Conservation (phyloP, 257 asterid genomes). For the Scutellaria baicalensis region DNA sequence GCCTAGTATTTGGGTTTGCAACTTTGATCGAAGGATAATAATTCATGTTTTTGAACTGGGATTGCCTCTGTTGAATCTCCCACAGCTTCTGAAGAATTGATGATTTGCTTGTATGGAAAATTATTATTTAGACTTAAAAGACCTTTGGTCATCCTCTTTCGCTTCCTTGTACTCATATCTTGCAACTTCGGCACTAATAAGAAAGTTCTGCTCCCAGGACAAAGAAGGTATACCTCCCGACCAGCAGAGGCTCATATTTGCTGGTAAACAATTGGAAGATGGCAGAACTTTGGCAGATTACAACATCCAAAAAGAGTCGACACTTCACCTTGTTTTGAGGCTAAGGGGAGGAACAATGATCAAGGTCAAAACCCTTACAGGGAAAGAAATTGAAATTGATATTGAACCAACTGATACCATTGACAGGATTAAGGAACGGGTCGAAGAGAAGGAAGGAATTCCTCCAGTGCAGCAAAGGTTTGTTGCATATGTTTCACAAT, state of each 20-base stretch:
- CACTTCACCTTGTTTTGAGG: slow-evolving; percentile 56
- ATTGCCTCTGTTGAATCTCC: neutral
- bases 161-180: neutral
- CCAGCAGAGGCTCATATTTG: slow-evolving; percentile 44
- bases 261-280: slow-evolving; percentile 43
- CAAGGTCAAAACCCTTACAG: slow-evolving; percentile 68
- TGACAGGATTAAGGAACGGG: slow-evolving; percentile 60
- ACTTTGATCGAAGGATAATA: neutral
- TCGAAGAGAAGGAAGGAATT: slow-evolving; percentile 71
- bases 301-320: slow-evolving; percentile 44
- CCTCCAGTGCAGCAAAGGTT: slow-evolving; percentile 70
- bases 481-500: neutral
- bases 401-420: slow-evolving; percentile 62
- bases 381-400: slow-evolving; percentile 67
- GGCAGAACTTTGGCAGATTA: slow-evolving; percentile 41
- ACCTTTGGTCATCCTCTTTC: neutral
- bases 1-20: neutral
- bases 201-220: slow-evolving; percentile 37
- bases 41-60: neutral
- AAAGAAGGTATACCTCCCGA: slow-evolving; percentile 61
- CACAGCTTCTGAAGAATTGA: too few species aligned
- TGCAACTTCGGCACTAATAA: neutral
- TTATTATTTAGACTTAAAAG: neutral
- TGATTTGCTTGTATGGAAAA: neutral
- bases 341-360: slow-evolving; percentile 73